Base-by-base conservation (phyloP, 2,329 filamentous ascomycete genomes). In the Penicillium sp. region DNA sequence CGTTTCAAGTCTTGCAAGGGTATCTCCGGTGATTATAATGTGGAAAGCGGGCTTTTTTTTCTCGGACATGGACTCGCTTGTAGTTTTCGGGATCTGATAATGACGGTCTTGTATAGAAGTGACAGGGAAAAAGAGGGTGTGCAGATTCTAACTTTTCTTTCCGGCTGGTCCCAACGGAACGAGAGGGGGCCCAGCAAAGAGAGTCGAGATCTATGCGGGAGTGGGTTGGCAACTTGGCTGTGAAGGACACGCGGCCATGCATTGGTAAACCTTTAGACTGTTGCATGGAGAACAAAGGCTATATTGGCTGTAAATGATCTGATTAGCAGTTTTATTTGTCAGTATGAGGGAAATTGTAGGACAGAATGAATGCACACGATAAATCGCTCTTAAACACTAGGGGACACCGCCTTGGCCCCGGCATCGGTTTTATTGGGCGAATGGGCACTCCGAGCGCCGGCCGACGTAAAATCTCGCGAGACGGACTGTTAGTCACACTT, bases 391-490 rank as follows among this genome's bases (percentile, higher is more conserved):
- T 56, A 31, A 60, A 59, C 43, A 27, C n/a, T 24, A 14, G 36
- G 40, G 54, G 51, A 44, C 55, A 64, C 62, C 65, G 56, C 65
- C 65, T 59, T 16, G 22, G 47, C 43, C 56, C 54, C 56, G 46
- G 61, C 55, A 62, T 51, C 35, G 33, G 6, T 24, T 44, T 18
- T 7, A 51, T 61, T 63, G 63, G 62, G 43, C 40, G 13, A 35
- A 56, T 65, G 60, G 60, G 55, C 60, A 60, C 66, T 67, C 68
- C 67, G 68, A 70, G 41, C 59, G 31, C 57, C 62, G 62, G 65
- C 64, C 66, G 64, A 63, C 62, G 52, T 51, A 66, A 67, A 70
- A 65, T 66, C 64, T 66, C 60, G 59, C 59, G 47, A 37, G 46
- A 36, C 33, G 36, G 35, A 35, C 9, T 37, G 61, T 63, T 59